phyloP scores from a whole-genome alignment of 1,284 basidiomycete species.

The Ceraceosorus guamensis region DNA sequence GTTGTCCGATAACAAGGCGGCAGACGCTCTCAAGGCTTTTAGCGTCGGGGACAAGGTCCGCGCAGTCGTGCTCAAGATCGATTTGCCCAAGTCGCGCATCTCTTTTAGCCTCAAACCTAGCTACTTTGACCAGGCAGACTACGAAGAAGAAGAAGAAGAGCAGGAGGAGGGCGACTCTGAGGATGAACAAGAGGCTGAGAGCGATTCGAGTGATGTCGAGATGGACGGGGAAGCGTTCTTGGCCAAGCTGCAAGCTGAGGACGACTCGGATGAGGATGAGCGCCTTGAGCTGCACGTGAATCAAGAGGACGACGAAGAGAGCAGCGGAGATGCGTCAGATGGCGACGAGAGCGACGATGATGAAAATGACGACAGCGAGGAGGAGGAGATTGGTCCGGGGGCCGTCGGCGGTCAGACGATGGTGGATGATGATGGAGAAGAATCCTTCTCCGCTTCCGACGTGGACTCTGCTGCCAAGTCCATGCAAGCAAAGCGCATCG shows the following conservation, averaged over 20 bases:
- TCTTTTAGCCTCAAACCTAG: constrained; percentile 85
- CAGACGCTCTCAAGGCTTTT: constrained; percentile 68
- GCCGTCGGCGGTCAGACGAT: constrained; percentile 15
- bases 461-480: constrained; percentile 12
- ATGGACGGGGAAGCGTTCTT: constrained; percentile 8
- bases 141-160: constrained; percentile 39
- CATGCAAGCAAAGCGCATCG: constrained; percentile 13
- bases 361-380: constrained; percentile 20
- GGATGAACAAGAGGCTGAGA: constrained; percentile 8
- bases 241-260: constrained; percentile 4
- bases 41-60: constrained; percentile 78
- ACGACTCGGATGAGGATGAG: constrained; percentile 25
- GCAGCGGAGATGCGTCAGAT: constrained; percentile 4
- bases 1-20: constrained; percentile 70
- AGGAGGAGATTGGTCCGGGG: not conserved
- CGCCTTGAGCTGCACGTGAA: constrained; percentile 44
- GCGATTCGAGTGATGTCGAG: constrained; percentile 9
- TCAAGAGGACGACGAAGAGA: constrained; percentile 27
- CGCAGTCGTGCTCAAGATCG: constrained; percentile 67
- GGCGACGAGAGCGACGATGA: constrained; percentile 25
- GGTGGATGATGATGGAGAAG: constrained; percentile 3
- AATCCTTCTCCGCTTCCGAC: constrained; percentile 10
- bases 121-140: constrained; percentile 58
- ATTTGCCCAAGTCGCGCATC: constrained; percentile 68
- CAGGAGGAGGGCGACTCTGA: constrained; percentile 42